Base-by-base conservation (phyloP, 1,284 basidiomycete genomes). In the Chalciporus piperatoides region DNA sequence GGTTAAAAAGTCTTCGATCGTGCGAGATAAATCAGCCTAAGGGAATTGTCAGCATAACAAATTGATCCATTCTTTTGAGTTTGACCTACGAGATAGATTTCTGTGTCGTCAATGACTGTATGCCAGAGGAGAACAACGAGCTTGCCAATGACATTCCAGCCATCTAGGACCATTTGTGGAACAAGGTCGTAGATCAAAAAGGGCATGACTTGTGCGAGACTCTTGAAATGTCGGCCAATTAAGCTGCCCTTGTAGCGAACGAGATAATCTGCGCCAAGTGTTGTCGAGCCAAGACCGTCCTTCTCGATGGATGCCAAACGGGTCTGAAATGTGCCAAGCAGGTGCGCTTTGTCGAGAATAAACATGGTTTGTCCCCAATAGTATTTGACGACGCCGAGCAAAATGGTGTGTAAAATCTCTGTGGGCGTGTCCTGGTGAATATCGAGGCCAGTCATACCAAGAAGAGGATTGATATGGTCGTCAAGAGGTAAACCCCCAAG, bases 321-420 rank as follows among this genome's bases (percentile, higher is more conserved):
- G 10, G 27, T 35, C 25, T 50, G 53, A 27, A 70, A 62, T 1
- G 28, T 42, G 1, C 19, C 36, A 14, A 63, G 53, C 0, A 56
- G 21, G 0, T 60, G 47, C 1, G 42, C 10, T 48, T 67, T 64
- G 17, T 59, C 49, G 1, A 69, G 43, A 1, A 62, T 42, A 23
- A 35, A 58, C 0, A 59, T 44, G 0, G 59, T 62, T 21, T 71
- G 63, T 0, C 52, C 59, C 68, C 68, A 71, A 27, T 64, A 63
- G 21, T 72, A 72, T 19, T 71, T 72, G 2, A 68, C 61, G 0
- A 68, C 37, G 0, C 69, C 65, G 0, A 72, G 59, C 0, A 71
- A 61, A 6, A 65, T 52, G 0, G 63, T 70, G 21, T 72, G 69
- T 0, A 71, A 55, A 4, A 62, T 57, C 42, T 71, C 68, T 0